Evolutionary conservation across 768 basidiomycete species (phyloP), one percentile per base, ranked within the genome.

Genomic region (Chiua virens): DNA sequence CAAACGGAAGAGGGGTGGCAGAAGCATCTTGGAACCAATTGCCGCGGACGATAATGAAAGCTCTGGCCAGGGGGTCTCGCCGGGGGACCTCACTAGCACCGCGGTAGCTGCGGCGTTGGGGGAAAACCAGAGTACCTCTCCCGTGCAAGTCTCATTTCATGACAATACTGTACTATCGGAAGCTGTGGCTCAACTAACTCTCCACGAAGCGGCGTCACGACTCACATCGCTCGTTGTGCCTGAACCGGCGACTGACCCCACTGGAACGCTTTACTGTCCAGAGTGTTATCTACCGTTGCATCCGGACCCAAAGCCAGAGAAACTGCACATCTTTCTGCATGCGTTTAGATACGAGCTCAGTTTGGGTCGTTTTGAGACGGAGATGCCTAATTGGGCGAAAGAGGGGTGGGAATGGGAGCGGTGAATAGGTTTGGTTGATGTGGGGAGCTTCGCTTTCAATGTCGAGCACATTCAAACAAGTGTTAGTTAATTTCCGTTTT

Each of bases 301-400:
- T 50, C 92, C 93, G 11, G 97, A 99, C 70, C 97, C 96, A 2
- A 83, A 82, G 62, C 94, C 95, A 3, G 92, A 94, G 66, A 84
- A 84, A 54, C 74, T 98, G 50, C 98, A 92, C 71, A 98, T 99
- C 58, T 99, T 95, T 71, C 71, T 99, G 63, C 97, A 99, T 62
- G 95, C 97, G 23, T 69, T 89, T 63, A 80, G 80, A 59, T 98
- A 94, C 69, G 89, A 85, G 43, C 87, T 87, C 13, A 84, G 82
- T 55, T 73, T 93, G 39, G 92, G 92, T n/a, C 71, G 78, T 23
- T 96, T 89, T 59, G 83, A 89, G 70, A 91, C 90, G 39, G 86
- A 83, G 53, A 83, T 92, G 81, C 97, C 97, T 0, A 79, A 84
- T 45, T 99, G 97, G 97, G 88, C 93, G 22, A 74, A 71, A 28